Percentiles rank a stretch among this genome's conserved stretches.
Evolutionary conservation across 2,329 filamentous ascomycete species (phyloP).

Genomic region (Venturiaceae sp.): DNA sequence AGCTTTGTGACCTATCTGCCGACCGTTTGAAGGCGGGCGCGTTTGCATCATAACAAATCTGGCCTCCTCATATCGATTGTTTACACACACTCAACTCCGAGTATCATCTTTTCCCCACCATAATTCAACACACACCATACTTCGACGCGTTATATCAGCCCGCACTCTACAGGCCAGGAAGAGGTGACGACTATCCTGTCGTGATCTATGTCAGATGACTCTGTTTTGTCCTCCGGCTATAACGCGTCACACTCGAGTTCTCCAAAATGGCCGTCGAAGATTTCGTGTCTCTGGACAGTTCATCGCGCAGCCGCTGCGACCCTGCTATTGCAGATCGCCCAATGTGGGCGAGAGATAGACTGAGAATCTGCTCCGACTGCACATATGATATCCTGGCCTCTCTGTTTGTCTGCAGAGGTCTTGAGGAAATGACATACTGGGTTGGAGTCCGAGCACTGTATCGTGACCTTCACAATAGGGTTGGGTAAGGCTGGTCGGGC

Average conservation of each 20-base stretch:
- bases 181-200: background rate
- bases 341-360: background rate
- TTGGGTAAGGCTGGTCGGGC: background rate
- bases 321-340: background rate
- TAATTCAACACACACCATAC: background rate
- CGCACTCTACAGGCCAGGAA: background rate
- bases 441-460: background rate
- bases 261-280: background rate
- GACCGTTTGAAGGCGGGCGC: background rate
- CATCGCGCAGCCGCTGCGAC: background rate
- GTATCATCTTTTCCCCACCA: background rate
- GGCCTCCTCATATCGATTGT: background rate
- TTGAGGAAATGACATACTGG: background rate
- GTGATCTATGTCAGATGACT: background rate
- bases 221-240: background rate
- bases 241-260: background rate
- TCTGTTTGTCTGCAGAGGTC: background rate
- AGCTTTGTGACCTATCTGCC: background rate
- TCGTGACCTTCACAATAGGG: background rate
- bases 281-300: conserved; percentile 1
- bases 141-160: background rate
- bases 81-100: background rate
- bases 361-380: background rate
- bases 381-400: background rate
- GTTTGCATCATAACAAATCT: background rate